Percentiles rank a stretch among this genome's conserved stretches.
Evolutionary conservation across 2,329 filamentous ascomycete species (phyloP).

Genomic region (Monosporascus sp.): DNA sequence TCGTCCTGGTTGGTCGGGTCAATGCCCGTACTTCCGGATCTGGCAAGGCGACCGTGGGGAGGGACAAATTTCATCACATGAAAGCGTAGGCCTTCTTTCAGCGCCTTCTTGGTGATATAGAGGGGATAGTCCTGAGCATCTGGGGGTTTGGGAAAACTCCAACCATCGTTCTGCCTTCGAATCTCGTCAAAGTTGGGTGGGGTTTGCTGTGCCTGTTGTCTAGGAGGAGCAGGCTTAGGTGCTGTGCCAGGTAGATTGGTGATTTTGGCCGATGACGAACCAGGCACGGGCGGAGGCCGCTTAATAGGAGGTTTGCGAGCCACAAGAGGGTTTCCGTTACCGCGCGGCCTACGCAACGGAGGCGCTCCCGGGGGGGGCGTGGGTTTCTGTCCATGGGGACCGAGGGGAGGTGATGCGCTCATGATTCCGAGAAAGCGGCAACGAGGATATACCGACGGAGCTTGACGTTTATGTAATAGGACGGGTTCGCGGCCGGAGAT

Average conservation of each 20-base stretch:
- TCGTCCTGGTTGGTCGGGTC: slow-evolving; percentile 67
- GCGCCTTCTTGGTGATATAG: slow-evolving; percentile 73
- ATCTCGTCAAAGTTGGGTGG: slow-evolving; percentile 34
- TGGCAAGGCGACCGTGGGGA: slow-evolving; percentile 44
- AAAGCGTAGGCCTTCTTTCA: slow-evolving; percentile 75
- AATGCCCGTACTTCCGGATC: slow-evolving; percentile 51
- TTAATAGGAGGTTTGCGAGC: slow-evolving; percentile 49
- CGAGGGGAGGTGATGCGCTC: slow-evolving; percentile 38
- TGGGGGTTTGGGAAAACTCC: slow-evolving; percentile 47
- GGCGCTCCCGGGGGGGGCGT: slow-evolving; percentile 40
- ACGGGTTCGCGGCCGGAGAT: not conserved
- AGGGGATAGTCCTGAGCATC: slow-evolving; percentile 55
- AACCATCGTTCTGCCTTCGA: slow-evolving; percentile 48
- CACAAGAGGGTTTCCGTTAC: slow-evolving; percentile 56
- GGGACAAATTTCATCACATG: slow-evolving; percentile 74
- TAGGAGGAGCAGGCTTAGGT: slow-evolving; percentile 11
- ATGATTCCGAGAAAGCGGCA: slow-evolving; percentile 18
- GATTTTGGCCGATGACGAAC: slow-evolving; percentile 21
- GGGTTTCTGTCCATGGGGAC: slow-evolving; percentile 40
- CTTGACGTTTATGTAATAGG: not conserved
- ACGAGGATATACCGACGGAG: not conserved
- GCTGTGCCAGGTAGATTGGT: slow-evolving; percentile 6
- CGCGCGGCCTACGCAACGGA: slow-evolving; percentile 37
- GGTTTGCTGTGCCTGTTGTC: slow-evolving; percentile 20
- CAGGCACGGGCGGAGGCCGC: slow-evolving; percentile 28